phyloP scores from a whole-genome alignment of 202 grass and related monocot species.

The Miscanthus sacchariflorus region DNA sequence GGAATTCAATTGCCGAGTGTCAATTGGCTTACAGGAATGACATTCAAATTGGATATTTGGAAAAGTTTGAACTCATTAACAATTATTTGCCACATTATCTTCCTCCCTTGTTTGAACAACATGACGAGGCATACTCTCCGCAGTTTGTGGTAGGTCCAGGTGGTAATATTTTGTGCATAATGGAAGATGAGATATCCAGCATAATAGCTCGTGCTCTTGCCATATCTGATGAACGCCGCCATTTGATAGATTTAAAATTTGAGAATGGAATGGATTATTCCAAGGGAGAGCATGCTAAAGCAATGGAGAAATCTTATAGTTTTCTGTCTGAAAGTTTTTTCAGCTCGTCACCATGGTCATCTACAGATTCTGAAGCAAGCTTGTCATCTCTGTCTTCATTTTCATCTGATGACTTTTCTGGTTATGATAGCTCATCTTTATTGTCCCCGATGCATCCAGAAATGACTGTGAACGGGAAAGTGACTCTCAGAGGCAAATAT shows the following conservation, averaged over 20 bases:
- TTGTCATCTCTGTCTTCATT: conserved; percentile 53
- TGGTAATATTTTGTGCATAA: conserved; percentile 70
- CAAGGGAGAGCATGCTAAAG: conserved; percentile 53
- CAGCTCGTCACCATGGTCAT: conserved; percentile 68
- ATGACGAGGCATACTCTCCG: conserved; percentile 50
- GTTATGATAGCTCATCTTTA: conserved; percentile 63
- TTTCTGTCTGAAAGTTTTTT: conserved; percentile 61
- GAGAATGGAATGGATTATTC: conserved; percentile 56
- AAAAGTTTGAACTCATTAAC: conserved; percentile 69
- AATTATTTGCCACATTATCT: conserved; percentile 61
- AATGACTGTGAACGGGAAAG: conserved; percentile 64
- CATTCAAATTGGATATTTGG: conserved; percentile 56
- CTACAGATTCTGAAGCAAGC: conserved; percentile 65
- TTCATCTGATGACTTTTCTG: conserved; percentile 69
- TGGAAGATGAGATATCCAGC: conserved; percentile 94
- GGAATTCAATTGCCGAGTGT: conserved; percentile 66
- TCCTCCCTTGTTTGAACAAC: conserved; percentile 56
- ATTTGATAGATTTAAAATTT: conserved; percentile 36
- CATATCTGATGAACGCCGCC: conserved; percentile 57
- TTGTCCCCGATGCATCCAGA: conserved; percentile 76
- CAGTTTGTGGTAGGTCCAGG: conserved; percentile 71
- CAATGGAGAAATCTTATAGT: conserved; percentile 76
- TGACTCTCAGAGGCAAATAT: conserved; percentile 78
- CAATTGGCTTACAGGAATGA: conserved; percentile 63
- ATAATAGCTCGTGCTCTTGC: conserved; percentile 90